Evolutionary conservation across 257 asterid genomes (phyloP), one percentile per base, ranked within the genome.

Genomic region (Primulina huaijiensis): DNA sequence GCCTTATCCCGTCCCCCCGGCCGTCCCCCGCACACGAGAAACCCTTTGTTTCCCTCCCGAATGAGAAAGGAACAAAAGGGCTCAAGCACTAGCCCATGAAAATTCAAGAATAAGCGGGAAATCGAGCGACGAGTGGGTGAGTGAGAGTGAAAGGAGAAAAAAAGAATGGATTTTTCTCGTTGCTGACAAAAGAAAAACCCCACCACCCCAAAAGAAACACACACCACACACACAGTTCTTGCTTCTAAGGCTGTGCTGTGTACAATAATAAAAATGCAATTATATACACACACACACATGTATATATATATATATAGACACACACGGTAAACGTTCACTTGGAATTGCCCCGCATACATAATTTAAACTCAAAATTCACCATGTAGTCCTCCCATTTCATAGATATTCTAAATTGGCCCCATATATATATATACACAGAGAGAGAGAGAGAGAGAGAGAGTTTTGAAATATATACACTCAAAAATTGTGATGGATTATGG

Each of bases 61-160:
- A 61, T 65, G 68, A 62, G 50, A 65, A 72, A 71, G 21, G 55
- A 60, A 72, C 62, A 73, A 38, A 71, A 21, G 30, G 82, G 79
- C 77, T 67, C 73, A 78, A 77, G 75, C 62, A 74, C 70, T 72
- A 79, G 74, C 69, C 66, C 74, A 81, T 75, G 71, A 80, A 43
- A 84, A 81, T 85, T 82, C 79, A 85, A 84, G 84, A 73, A 68
- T 88, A 37, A 88, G 98, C 96, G 97, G 97, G 95, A 92, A 88
- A 80, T 52, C 65, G 63, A 75, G 79, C 69, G 68, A 71, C 6
- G 86, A 63, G 72, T 66, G 58, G 82, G 30, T 68, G 77, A 72
- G 65, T 64, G 81, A 68, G 84, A 75, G 76, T 73, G 72, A 1
- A 68, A 68, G 62, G 65, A 74, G 46, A 69, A 65, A 65, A 23